phyloP scores from a whole-genome alignment of 768 basidiomycete species.

The Exsudoporus frostii region DNA sequence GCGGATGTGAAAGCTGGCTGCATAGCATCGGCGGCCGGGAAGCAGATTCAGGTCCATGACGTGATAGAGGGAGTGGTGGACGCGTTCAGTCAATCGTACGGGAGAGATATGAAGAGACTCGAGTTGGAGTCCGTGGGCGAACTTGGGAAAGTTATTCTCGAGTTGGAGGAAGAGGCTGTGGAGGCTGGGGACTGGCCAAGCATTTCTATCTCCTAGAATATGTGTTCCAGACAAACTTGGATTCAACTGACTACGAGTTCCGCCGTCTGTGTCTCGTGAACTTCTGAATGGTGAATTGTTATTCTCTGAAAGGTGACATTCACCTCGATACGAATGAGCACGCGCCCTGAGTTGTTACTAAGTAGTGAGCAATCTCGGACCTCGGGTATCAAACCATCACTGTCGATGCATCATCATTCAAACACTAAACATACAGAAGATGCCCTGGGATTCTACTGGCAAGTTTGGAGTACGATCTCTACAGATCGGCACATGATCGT shows the following conservation, averaged over 20 bases:
- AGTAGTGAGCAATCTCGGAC: not conserved
- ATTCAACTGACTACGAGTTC: not conserved
- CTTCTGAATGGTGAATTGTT: not conserved
- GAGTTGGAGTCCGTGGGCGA: conserved; percentile 42
- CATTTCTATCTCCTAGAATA: conserved; percentile 9
- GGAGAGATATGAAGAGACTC: conserved; percentile 47
- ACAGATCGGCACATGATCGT: not conserved
- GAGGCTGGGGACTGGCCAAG: conserved; percentile 41
- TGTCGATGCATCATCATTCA: no score
- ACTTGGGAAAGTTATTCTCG: conserved; percentile 45
- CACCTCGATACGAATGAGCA: not conserved
- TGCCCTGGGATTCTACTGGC: not conserved
- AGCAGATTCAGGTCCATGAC: conserved; percentile 39
- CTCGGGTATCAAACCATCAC: not conserved
- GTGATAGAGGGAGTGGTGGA: conserved; percentile 52
- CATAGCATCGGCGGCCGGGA: conserved; percentile 46
- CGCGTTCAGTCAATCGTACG: conserved; percentile 47
- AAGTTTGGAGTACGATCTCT: not conserved
- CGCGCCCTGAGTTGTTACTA: not conserved
- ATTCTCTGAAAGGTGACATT: not conserved
- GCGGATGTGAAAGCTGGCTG: conserved; percentile 77
- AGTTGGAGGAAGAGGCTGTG: conserved; percentile 44
- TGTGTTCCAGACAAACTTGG: not conserved
- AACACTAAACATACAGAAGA: not conserved
- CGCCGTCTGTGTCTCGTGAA: not conserved